These are phyloP conservation scores for Mortierella sp. DNA, from an alignment of 371 early-diverging fungal species.

Conservation along the genomic window DNA sequence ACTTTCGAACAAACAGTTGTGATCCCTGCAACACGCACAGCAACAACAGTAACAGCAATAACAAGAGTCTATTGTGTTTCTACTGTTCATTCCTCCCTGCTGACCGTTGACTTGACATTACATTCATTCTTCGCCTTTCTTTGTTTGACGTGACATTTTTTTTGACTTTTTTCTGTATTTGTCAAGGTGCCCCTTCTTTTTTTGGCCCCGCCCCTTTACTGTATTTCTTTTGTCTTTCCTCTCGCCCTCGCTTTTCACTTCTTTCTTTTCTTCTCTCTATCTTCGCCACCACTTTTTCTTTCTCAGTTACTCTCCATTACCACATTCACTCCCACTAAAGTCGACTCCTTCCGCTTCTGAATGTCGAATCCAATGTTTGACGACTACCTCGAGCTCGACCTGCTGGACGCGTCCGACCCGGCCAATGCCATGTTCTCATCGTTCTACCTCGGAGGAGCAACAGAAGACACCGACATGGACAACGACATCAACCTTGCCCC, in stretches of 20 bases:
- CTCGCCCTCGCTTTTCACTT: not conserved
- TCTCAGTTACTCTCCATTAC: not conserved
- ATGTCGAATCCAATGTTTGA: conserved; percentile 56
- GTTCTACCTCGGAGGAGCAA: conserved; percentile 32
- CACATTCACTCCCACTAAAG: not conserved
- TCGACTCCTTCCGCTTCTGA: not conserved
- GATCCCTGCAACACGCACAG: no score
- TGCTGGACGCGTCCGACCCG: conserved; percentile 41
- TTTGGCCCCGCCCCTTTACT: no score
- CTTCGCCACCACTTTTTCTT: not conserved
- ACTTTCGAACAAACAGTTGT: no score
- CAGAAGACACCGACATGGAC: conserved; percentile 8
- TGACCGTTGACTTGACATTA: no score
- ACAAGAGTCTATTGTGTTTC: no score
- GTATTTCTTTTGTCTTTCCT: not conserved
- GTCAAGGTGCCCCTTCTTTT: no score
- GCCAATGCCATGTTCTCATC: conserved; percentile 36
- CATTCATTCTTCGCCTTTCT: no score
- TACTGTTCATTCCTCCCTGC: no score
- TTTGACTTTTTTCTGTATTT: no score
- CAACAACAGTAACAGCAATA: no score
- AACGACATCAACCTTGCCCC: conserved; percentile 22
- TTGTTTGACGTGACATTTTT: no score
- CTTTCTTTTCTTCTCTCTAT: not conserved
- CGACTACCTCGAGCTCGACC: conserved; percentile 53